Evolutionary conservation across 106 monocot genomes (phyloP).

Genomic region (Hemerocallis citrina): DNA sequence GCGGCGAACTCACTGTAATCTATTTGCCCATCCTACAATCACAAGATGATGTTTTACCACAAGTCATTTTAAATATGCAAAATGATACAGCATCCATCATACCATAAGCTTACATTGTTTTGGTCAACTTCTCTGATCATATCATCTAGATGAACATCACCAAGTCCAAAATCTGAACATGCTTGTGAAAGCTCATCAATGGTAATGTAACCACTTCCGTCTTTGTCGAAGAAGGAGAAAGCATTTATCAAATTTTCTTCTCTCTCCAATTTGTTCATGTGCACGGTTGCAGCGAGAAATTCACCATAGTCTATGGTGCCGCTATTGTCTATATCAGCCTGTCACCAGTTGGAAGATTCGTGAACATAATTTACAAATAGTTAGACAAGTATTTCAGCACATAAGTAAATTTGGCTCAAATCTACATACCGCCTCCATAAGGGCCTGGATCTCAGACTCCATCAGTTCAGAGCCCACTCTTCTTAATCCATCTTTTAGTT

Average conservation of each 20-base stretch:
- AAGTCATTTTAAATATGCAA: background rate
- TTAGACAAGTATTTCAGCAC: too few species aligned
- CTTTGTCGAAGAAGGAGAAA: constrained; percentile 85
- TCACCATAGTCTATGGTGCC: constrained; percentile 92
- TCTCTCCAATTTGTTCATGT: constrained; percentile 84
- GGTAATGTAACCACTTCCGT: constrained; percentile 86
- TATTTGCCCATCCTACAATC: constrained; percentile 46
- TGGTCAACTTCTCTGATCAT: constrained; percentile 90
- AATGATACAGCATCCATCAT: background rate
- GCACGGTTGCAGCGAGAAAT: constrained; percentile 84
- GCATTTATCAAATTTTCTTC: constrained; percentile 77
- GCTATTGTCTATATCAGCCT: constrained; percentile 93
- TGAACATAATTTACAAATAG: too few species aligned
- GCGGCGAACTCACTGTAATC: constrained; percentile 42
- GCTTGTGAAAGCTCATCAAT: constrained; percentile 83
- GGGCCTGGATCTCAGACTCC: constrained; percentile 53
- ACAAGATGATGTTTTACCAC: constrained; percentile 36
- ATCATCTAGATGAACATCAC: constrained; percentile 73
- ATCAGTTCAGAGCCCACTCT: constrained; percentile 54
- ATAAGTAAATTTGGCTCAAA: too few species aligned
- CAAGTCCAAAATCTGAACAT: constrained; percentile 60
- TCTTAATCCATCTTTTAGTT: constrained; percentile 69
- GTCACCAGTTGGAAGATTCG: constrained; percentile 8
- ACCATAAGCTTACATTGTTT: constrained; percentile 30
- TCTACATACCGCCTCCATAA: constrained; percentile 68